Conservation (phyloP, 371 early-diverging fungal genomes). For the Mucor lusitanicus region DNA sequence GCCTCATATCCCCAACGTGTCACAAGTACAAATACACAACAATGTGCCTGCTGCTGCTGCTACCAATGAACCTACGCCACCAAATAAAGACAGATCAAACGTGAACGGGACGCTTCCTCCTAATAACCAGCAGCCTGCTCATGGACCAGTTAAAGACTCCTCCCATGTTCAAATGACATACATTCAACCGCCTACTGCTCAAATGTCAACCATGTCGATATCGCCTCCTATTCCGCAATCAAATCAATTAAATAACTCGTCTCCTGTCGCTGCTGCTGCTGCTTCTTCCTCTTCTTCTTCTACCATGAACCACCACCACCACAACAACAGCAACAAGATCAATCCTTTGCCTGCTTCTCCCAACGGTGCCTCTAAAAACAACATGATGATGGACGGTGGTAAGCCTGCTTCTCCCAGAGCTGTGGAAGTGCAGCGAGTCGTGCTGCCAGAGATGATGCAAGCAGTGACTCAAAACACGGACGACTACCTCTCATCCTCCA, state of each 20-base stretch:
- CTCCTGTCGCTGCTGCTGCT: background rate
- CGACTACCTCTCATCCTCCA: slow-evolving; percentile 14
- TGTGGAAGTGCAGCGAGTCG: slow-evolving; percentile 23
- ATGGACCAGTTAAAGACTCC: slow-evolving; percentile 19
- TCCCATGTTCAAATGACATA: slow-evolving; percentile 39
- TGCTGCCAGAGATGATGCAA: slow-evolving; percentile 31
- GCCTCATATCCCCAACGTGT: slow-evolving; percentile 23
- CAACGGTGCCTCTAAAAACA: background rate
- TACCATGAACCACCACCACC: background rate
- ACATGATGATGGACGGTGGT: background rate
- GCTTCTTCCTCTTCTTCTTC: slow-evolving; percentile 7
- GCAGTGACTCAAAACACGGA: slow-evolving; percentile 32
- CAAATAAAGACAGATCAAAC: slow-evolving; percentile 18
- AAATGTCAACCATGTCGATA: slow-evolving; percentile 25
- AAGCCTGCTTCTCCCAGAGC: slow-evolving; percentile 31
- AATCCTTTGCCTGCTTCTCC: slow-evolving; percentile 5
- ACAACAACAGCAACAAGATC: background rate
- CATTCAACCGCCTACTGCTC: slow-evolving; percentile 36
- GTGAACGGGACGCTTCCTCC: slow-evolving; percentile 15
- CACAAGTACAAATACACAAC: slow-evolving; percentile 4
- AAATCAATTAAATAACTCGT: slow-evolving; percentile 10
- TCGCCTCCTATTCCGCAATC: slow-evolving; percentile 15
- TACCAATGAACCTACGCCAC: slow-evolving; percentile 1
- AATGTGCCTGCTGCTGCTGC: background rate
- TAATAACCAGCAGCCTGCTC: slow-evolving; percentile 17